Evolutionary conservation across 2,329 filamentous ascomycete genomes (phyloP).

Genomic region (Aspergillus hiratsukae): DNA sequence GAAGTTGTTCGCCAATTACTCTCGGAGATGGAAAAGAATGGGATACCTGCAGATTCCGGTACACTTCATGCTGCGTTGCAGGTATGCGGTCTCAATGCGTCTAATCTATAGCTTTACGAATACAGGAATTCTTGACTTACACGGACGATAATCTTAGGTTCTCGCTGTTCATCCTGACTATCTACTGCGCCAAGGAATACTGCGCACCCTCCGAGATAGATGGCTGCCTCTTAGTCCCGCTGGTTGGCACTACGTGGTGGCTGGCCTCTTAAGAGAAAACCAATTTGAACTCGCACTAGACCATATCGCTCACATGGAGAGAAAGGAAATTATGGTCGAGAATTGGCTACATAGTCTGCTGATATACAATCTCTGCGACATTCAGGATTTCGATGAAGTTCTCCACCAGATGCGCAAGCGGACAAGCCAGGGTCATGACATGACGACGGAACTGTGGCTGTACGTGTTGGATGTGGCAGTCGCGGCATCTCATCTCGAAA

Average conservation of each 20-base stretch:
- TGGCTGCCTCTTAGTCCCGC: slow-evolving; percentile 63
- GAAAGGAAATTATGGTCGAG: slow-evolving; percentile 52
- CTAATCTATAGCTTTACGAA: neutral
- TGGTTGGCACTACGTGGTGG: slow-evolving; percentile 62
- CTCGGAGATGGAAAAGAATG: slow-evolving; percentile 62
- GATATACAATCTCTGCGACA: slow-evolving; percentile 66
- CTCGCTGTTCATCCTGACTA: slow-evolving; percentile 85
- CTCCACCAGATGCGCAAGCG: slow-evolving; percentile 63
- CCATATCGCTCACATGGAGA: slow-evolving; percentile 63
- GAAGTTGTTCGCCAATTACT: slow-evolving; percentile 61
- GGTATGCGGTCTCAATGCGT: slow-evolving; percentile 37
- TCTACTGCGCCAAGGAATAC: slow-evolving; percentile 63
- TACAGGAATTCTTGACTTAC: neutral
- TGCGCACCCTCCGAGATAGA: slow-evolving; percentile 60
- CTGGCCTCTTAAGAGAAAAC: slow-evolving; percentile 73
- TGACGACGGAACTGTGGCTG: slow-evolving; percentile 60
- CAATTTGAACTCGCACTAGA: slow-evolving; percentile 76
- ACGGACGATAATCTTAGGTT: slow-evolving; percentile 41
- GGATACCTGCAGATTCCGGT: slow-evolving; percentile 59
- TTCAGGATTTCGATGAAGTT: slow-evolving; percentile 72
- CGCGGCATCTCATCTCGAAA: slow-evolving; percentile 56
- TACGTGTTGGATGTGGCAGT: slow-evolving; percentile 74
- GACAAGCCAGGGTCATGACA: slow-evolving; percentile 40
- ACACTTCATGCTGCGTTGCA: slow-evolving; percentile 70
- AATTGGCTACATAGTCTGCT: slow-evolving; percentile 76